Evolutionary conservation across 1,284 basidiomycete genomes (phyloP), one percentile per base, ranked within the genome.

Genomic region (Ceratobasidium sp.): DNA sequence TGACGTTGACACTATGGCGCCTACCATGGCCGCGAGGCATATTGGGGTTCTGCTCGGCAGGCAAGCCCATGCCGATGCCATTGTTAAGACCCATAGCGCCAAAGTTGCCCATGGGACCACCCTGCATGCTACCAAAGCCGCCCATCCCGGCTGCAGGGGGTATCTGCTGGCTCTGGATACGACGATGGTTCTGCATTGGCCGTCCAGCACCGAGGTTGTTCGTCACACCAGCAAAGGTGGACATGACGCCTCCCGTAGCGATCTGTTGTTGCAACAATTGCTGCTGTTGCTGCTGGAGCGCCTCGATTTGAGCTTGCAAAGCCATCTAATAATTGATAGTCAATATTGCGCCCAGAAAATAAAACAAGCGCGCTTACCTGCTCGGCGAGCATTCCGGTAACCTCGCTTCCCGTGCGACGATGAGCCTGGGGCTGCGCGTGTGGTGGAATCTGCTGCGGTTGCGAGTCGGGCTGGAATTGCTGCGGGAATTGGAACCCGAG

Each of bases 1-100:
- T 87, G 51, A 97, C 94, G 79, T 97, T 98, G 77, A 98, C 93
- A 79, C 95, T 97, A 83, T 98, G 96, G 77, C 97, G 88, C 74
- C 97, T 88, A 61, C 93, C 92, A 81, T 99, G 97, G 34, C 93
- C 93, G 77, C 91, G 89, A 71, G 92, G 91, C 69, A 61, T 87
- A 87, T 79, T 88, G 84, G 58, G 86, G 81, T 79, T 91, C 24
- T 72, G 90, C 16, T 86, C 87, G 79, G 74, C 74, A 56, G 79
- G 77, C 39, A 77, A 51, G n/a, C 79, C 79, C 69, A 80, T 75
- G 34, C 78, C 92, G 49, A 92, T 81, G 34, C 87, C 89, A 24
- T 59, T 74, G 27, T 61, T 61, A 76, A 92, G 80, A 41, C 85
- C 87, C 14, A 92, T 81, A 74, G 83, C 84, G 75, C 83, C 82